Evolutionary conservation across 176 grass and related monocot genomes (phyloP).

Genomic region (Triticum timopheevii): DNA sequence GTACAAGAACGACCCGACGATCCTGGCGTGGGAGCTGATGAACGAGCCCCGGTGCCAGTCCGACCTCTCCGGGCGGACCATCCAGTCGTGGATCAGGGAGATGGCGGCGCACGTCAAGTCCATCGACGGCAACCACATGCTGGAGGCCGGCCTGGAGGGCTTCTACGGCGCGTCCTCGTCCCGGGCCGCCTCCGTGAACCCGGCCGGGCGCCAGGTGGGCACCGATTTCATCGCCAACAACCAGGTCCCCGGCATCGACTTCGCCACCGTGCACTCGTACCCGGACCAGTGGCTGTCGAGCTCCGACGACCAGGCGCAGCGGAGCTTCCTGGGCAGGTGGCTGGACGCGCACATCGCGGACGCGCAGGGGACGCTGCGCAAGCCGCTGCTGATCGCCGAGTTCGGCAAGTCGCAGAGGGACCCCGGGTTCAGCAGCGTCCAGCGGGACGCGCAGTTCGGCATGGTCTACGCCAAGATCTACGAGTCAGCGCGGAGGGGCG

Average conservation of each 20-base stretch:
- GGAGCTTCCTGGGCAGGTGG: conserved; percentile 64
- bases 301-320: conserved; percentile 51
- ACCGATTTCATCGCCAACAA: conserved; percentile 97
- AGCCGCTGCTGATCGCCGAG: conserved; percentile 81
- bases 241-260: conserved; percentile 68
- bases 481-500: conserved; percentile 56
- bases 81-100: conserved; percentile 90
- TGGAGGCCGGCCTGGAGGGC: conserved; percentile 92
- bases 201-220: conserved; percentile 60
- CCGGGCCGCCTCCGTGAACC: conserved; percentile 36
- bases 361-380: conserved; percentile 44
- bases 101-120: conserved; percentile 92
- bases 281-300: conserved; percentile 81
- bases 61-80: conserved; percentile 61
- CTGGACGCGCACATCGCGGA: conserved; percentile 79
- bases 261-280: conserved; percentile 95
- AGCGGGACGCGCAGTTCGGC: conserved; percentile 66
- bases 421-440: conserved; percentile 53
- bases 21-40: conserved; percentile 98
- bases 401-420: conserved; percentile 81
- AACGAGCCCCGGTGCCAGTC: conserved; percentile 98
- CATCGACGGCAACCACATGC: conserved; percentile 75
- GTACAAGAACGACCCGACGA: conserved; percentile 89
- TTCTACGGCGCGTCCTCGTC: conserved; percentile 61
- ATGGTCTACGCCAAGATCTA: conserved; percentile 73